Base-by-base conservation (phyloP, 2,329 filamentous ascomycete species). In the Chrysosporium keratinophilum region DNA sequence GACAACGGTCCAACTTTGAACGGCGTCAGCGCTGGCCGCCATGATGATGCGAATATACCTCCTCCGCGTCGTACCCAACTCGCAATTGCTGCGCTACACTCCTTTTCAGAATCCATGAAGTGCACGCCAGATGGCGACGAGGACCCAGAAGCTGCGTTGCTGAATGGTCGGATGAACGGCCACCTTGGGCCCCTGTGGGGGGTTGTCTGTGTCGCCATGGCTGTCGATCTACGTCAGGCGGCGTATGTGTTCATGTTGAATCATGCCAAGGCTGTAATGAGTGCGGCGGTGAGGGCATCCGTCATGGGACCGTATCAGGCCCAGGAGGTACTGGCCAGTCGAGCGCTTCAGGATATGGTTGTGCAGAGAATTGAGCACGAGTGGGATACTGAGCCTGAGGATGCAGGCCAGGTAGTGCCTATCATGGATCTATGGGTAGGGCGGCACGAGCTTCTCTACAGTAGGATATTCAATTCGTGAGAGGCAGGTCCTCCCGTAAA, bases 231-330 rank as follows among this genome's bases (percentile, higher is more conserved):
- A 9, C 70, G 72, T 28, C 76, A 81, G 43, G 69, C 79, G 1
- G 76, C 77, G 0, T 83, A 84, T 63, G 65, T 83, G 1, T 84
- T 83, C 62, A 70, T 84, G 54, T 73, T 84, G 54, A 81, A 81
- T 55, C 81, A 84, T 65, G 78, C 79, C 3, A 80, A 82, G 60
- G 79, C 81, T 0, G 73, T 84, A 4, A 68, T 83, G 12, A 81
- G 78, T 58, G 81, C 81, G 2, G 81, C 76, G 0, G 81, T 84
- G 42, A 71, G 81, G 41, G 79, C 81, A 3, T 78, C 78, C 19
- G 80, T 84, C 2, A 77, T 84, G 76, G 81, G 81, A 0, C 81
- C 81, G 0, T 84, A 84, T 65, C 80, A 83, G 65, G 78, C 79
- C 15, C 81, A 84, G 60, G 74, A 69, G 19, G 67, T 83, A 28